Evolutionary conservation across 805 yeast genomes (phyloP).

Genomic region (Barnettozyma siamensis): DNA sequence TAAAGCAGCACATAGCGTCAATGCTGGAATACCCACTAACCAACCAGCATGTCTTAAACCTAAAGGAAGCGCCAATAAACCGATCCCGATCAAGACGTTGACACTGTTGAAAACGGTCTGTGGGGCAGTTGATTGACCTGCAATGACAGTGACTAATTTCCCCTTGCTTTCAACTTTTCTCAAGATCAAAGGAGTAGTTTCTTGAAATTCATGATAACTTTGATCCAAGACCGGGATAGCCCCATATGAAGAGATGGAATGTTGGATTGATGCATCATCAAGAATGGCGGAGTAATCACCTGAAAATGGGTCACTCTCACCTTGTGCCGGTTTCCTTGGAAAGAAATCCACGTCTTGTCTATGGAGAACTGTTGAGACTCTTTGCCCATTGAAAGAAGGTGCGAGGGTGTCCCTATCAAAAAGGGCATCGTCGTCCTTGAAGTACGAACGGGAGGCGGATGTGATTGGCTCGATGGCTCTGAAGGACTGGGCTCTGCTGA

Average conservation of each 20-base stretch:
- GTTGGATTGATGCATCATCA: slow-evolving; percentile 35
- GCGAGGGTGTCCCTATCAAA: slow-evolving; percentile 65
- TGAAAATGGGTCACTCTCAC: slow-evolving; percentile 17
- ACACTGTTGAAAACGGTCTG: slow-evolving; percentile 76
- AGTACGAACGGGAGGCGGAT: slow-evolving; percentile 50
- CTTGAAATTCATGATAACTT: slow-evolving; percentile 41
- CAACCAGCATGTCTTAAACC: slow-evolving; percentile 72
- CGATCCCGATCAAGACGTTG: slow-evolving; percentile 72
- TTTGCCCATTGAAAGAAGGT: slow-evolving; percentile 58
- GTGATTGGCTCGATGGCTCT: slow-evolving; percentile 43
- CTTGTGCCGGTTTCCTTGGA: slow-evolving; percentile 17
- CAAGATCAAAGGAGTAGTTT: slow-evolving; percentile 46
- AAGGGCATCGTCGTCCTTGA: slow-evolving; percentile 55
- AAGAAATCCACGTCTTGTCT: slow-evolving; percentile 29
- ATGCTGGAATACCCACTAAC: slow-evolving; percentile 55
- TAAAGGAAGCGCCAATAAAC: slow-evolving; percentile 66
- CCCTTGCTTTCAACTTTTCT: slow-evolving; percentile 73
- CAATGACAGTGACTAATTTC: slow-evolving; percentile 59
- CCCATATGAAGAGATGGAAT: slow-evolving; percentile 28
- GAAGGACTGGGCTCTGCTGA: slow-evolving; percentile 72
- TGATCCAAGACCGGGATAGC: slow-evolving; percentile 26
- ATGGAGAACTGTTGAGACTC: slow-evolving; percentile 50
- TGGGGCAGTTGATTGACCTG: slow-evolving; percentile 77
- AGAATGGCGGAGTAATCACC: slow-evolving; percentile 33
- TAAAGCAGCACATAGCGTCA: slow-evolving; percentile 54